Evolutionary conservation across 164 flowering plant species (phyloP).

Genomic region (Nelumbo lutea): DNA sequence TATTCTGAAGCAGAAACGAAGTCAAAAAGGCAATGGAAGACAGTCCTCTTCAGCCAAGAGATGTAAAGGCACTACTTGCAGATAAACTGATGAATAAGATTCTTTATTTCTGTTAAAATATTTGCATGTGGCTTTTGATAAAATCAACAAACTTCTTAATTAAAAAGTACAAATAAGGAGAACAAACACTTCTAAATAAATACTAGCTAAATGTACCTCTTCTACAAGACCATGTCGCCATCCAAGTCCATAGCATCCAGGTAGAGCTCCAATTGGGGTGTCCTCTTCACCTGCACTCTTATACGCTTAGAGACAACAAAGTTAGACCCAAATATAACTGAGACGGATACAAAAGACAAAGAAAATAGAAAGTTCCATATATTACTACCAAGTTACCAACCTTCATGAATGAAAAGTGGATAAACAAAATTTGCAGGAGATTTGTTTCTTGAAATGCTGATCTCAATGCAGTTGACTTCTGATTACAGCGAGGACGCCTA

Average conservation of each 20-base stretch:
- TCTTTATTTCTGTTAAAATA: too few relatives aligned
- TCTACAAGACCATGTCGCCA: slow-evolving; percentile 97
- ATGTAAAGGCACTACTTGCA: too few relatives aligned
- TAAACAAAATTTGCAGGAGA: slow-evolving; percentile 86
- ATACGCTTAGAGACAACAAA: slow-evolving; percentile 5
- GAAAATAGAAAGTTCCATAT: not conserved
- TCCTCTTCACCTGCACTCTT: slow-evolving; percentile 76
- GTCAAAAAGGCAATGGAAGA: too few relatives aligned
- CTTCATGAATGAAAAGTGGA: slow-evolving; percentile 97
- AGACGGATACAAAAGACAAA: not conserved
- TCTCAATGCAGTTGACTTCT: slow-evolving; percentile 66
- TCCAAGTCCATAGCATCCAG: slow-evolving; percentile 96
- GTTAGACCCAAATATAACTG: not conserved
- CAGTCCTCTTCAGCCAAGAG: too few relatives aligned
- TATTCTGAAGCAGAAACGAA: too few relatives aligned
- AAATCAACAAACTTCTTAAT: too few relatives aligned
- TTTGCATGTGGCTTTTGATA: too few relatives aligned
- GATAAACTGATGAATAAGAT: too few relatives aligned
- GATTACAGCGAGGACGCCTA: slow-evolving; percentile 83
- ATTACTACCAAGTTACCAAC: slow-evolving; percentile 29
- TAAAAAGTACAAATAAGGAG: too few relatives aligned
- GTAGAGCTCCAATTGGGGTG: slow-evolving; percentile 98
- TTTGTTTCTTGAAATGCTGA: slow-evolving; percentile 89
- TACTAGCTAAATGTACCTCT: slow-evolving; percentile 44
- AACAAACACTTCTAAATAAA: too few relatives aligned